Base-by-base conservation (phyloP, 2,329 filamentous ascomycete genomes). In the Verticillium dahliae region DNA sequence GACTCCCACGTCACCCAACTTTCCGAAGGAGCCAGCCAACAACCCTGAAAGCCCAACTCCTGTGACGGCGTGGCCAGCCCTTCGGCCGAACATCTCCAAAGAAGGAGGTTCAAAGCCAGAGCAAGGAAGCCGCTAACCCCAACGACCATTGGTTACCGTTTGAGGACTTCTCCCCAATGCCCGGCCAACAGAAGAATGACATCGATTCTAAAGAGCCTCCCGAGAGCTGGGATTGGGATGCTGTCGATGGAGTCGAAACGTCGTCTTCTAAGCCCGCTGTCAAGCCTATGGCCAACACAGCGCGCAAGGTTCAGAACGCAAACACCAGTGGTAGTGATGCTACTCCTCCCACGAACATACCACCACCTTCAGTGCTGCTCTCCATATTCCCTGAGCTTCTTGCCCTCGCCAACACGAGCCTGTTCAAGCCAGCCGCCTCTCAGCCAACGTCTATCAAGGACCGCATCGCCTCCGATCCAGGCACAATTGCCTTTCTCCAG, bases 321-420 rank as follows among this genome's bases (percentile, higher is more conserved):
- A 13, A 13, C n/a, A 52, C 1, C n/a, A 31, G 22, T 11, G 50
- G 38, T 15, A 72, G 78, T 61, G 70, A 73, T 45, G 71, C 73
- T 5, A 76, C 80, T 31, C 90, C 91, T 6, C 92, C 92, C 5
- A 91, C 87, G 18, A 97, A 97, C 70, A 87, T 97, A 7, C 94
- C 94, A 10, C 94, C 94, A 4, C 94, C 94, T 1, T 91, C 91
- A 1, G 82, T 96, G 22, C 80, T 98, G 14, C 81, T 98, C 27
- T 87, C 90, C 9, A 74, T 92, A 7, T 92, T 97, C 66, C 86
- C 91, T 0, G 79, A 84, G 7, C 77, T 96, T 5, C 85, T 97
- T 63, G 80, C 84, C 22, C 79, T 88, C 34, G 87, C 88, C 4
- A 84, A 88, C 64, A 76, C 82, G 18, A 79, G 81, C 27, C 80